These are phyloP conservation scores for Zea mays DNA, from an alignment of 176 grass and related monocot species.

Conservation along the genomic window Zm-B73-REFERENCE-NAM-5.0 NC_050100.1:165169501-165170000, in stretches of 20 bases:
- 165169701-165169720: no score
- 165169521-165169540: background rate
- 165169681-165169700: no score
- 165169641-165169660: background rate
- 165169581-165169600: background rate
- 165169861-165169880: no score
- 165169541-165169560: background rate
- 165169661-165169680: no score
- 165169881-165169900: no score
- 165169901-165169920: no score
- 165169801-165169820: background rate
- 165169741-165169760: background rate
- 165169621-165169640: background rate
- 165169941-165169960: no score
- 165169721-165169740: background rate
- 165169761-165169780: background rate
- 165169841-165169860: background rate
- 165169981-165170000: no score
- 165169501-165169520: background rate
- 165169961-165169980: no score
- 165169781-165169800: background rate
- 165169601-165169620: background rate
- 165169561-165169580: background rate
- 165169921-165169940: no score
- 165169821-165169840: background rate